A percentile compares a stretch with the other conserved stretches of the same genome.
These are phyloP conservation scores for Curvularia spicifera DNA, from an alignment of 2,329 filamentous ascomycete species.

Conservation along the genomic window DNA sequence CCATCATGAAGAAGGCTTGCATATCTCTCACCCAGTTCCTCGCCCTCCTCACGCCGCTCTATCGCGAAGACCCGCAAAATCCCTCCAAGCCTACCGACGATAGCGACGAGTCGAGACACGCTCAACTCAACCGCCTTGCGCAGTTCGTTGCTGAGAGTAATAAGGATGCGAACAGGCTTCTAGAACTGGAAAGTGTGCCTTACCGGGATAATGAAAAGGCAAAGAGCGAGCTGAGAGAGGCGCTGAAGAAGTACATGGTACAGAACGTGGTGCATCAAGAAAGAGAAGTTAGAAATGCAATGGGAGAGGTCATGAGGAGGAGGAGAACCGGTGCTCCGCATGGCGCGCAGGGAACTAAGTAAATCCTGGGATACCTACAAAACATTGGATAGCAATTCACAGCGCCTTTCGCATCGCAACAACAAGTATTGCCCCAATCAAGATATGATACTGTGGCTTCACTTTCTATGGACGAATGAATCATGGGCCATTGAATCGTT, in stretches of 20 bases:
- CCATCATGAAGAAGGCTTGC: conserved; percentile 74
- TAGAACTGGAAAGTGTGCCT: conserved; percentile 81
- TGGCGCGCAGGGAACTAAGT: conserved; percentile 55
- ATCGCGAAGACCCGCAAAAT: conserved; percentile 39
- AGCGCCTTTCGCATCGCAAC: background rate
- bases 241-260: conserved; percentile 85
- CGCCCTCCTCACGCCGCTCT: conserved; percentile 44
- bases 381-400: background rate
- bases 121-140: conserved; percentile 73
- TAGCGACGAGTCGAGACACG: conserved; percentile 50
- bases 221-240: conserved; percentile 66
- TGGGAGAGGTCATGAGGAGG: conserved; percentile 70
- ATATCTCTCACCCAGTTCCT: conserved; percentile 65
- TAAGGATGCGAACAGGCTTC: conserved; percentile 70
- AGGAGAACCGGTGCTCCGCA: conserved; percentile 67
- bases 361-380: background rate
- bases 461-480: background rate
- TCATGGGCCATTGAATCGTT: background rate
- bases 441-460: background rate
- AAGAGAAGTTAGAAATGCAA: conserved; percentile 81
- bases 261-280: conserved; percentile 76
- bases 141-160: conserved; percentile 66
- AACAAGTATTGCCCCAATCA: background rate
- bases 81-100: conserved; percentile 32
- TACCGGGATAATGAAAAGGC: conserved; percentile 75